Conservation (phyloP, 495 filamentous ascomycete species). For the Chaetomium cochliodes region DNA sequence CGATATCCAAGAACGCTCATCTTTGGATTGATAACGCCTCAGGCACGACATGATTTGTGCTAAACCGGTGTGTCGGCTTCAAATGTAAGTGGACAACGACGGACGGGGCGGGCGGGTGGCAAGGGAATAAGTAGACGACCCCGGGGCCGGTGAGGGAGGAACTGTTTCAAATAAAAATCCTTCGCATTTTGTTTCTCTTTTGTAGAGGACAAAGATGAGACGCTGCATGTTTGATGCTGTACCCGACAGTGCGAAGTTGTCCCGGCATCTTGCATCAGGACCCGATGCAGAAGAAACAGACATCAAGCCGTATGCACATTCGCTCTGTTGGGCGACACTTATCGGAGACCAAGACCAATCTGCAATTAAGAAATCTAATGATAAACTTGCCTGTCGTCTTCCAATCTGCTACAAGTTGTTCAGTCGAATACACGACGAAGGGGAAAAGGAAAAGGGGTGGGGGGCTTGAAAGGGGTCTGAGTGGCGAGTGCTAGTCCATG, state of each 20-base stretch:
- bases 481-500: background rate
- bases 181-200: background rate
- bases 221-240: background rate
- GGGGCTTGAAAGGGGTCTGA: background rate
- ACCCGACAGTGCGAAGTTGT: background rate
- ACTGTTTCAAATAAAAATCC: background rate
- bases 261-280: too few species aligned
- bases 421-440: background rate
- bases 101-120: background rate
- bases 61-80: background rate
- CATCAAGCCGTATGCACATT: background rate
- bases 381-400: background rate
- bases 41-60: too few species aligned
- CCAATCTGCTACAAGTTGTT: background rate
- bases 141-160: background rate
- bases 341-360: background rate
- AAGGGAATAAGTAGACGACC: background rate
- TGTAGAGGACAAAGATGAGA: background rate
- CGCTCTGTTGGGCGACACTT: background rate
- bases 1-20: too few species aligned
- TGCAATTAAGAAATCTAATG: background rate
- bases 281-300: background rate
- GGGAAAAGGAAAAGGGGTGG: background rate
- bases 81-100: background rate
- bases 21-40: too few species aligned